Conservation (phyloP, 352 stramenopile species). For the Elongisporangium undulatum region DNA sequence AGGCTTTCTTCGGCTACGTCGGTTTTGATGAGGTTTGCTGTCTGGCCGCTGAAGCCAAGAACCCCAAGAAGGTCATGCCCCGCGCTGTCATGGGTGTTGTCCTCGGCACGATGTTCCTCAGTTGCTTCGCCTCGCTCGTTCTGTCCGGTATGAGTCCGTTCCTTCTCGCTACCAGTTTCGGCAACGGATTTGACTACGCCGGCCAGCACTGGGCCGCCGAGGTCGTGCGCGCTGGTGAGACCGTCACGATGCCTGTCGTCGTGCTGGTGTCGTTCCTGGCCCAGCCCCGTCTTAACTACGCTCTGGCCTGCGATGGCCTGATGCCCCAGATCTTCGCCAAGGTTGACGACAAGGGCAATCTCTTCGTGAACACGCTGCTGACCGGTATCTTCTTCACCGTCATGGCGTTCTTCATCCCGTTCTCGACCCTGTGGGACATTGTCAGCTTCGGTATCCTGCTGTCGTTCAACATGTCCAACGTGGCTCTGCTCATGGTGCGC, state of each 20-base stretch:
- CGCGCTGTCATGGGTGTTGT: slow-evolving; percentile 81
- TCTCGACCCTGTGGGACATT: slow-evolving; percentile 81
- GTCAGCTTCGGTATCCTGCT: slow-evolving; percentile 86
- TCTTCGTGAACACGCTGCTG: slow-evolving; percentile 78
- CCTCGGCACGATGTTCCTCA: slow-evolving; percentile 63
- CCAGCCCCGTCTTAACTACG: slow-evolving; percentile 92
- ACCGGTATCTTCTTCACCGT: slow-evolving; percentile 58
- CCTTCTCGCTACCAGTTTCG: slow-evolving; percentile 21
- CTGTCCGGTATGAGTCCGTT: slow-evolving; percentile 79
- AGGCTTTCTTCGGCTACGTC: slow-evolving; percentile 93
- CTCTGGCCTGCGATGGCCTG: slow-evolving; percentile 90
- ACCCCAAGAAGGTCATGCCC: slow-evolving; percentile 77
- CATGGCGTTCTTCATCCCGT: slow-evolving; percentile 72
- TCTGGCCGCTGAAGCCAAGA: slow-evolving; percentile 75
- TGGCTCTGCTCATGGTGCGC: slow-evolving; percentile 69
- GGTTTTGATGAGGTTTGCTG: slow-evolving; percentile 96
- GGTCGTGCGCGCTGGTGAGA: slow-evolving; percentile 53
- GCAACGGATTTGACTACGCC: slow-evolving; percentile 35
- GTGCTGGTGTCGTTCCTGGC: slow-evolving; percentile 92
- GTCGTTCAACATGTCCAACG: slow-evolving; percentile 87
- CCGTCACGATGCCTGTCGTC: slow-evolving; percentile 90
- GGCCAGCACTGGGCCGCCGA: slow-evolving; percentile 34
- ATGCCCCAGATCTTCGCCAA: slow-evolving; percentile 89
- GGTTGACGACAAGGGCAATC: slow-evolving; percentile 72
- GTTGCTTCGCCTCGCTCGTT: slow-evolving; percentile 73